Evolutionary conservation across 306 rosid species (phyloP).

Genomic region (Cercis canadensis): DNA sequence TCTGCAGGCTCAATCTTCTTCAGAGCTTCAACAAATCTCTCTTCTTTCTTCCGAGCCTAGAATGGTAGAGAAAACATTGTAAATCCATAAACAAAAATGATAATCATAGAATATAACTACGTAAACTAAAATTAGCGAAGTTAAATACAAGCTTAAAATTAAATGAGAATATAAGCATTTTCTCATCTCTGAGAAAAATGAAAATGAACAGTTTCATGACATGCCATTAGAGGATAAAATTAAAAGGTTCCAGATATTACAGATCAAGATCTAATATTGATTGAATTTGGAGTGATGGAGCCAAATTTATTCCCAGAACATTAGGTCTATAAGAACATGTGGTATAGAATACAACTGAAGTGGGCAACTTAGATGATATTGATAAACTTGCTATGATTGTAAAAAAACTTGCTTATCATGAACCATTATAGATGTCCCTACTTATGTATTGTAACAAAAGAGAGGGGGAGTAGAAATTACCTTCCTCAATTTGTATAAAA

Average conservation of each 20-base stretch:
- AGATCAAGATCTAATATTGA: constrained; percentile 13
- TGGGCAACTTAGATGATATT: constrained; percentile 2
- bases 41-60: constrained; percentile 88
- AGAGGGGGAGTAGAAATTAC: constrained; percentile 42
- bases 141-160: constrained; percentile 8
- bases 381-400: constrained; percentile 1
- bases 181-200: constrained; percentile 20
- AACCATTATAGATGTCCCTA: background rate
- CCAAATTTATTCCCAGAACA: constrained; percentile 3
- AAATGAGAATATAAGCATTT: constrained; percentile 18
- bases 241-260: background rate
- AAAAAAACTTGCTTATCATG: background rate
- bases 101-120: constrained; percentile 14
- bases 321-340: constrained; percentile 11
- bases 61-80: constrained; percentile 31
- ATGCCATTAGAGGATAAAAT: constrained; percentile 12
- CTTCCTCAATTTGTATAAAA: constrained; percentile 69
- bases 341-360: background rate
- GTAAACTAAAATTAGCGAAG: constrained; percentile 14
- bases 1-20: constrained; percentile 87
- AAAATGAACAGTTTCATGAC: background rate
- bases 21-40: constrained; percentile 66
- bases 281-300: constrained; percentile 14
- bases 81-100: constrained; percentile 5
- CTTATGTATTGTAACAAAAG: background rate